Evolutionary conservation across 1,284 basidiomycete genomes (phyloP), one percentile per base, ranked within the genome.

Genomic region (Ceratobasidium sp.): DNA sequence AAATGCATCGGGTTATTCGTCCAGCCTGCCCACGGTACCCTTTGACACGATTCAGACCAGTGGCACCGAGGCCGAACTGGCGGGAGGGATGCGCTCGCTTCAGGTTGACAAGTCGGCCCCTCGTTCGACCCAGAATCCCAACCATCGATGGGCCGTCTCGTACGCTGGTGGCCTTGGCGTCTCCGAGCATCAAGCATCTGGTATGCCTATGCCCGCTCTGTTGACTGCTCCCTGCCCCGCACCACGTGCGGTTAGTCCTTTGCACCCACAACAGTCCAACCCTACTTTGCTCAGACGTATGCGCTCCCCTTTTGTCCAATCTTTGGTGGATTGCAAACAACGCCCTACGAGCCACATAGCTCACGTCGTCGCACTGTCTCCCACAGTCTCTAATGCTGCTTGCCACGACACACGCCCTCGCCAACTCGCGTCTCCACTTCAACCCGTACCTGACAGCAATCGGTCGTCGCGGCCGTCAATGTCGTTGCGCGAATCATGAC

Each of bases 1-100:
- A 49, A 47, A 65, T 49, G 42, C 42, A 11, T 65, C 63, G 28
- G 42, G 42, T 42, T 65, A 65, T 31, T 65, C 63, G 33, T n/a
- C 63, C 39, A 37, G 63, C 42, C 63, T 65, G 6, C 63, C 63
- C 45, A 42, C 63, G 13, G 63, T 65, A 31, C 45, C 63, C 63
- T 49, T 65, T 31, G 63, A 49, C 13, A 28, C 63, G 45, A 74
- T 74, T 20, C 71, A 74, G 39, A 7, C 71, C 23, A 42, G 60
- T 26, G 71, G 61, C 58, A 17, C 58, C 28, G 58, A 74, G 42
- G 45, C 68, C 65, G 90, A 91, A 39, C 84, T 91, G 42, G 84
- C 89, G 26, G 81, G 87, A 51, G 86, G 88, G 0, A 84, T 92
- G 69, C 88, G 90, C 77, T 90, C 90, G 8, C 91, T 93, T 89